Evolutionary conservation across 305 asterid species (phyloP), one percentile per base, ranked within the genome.

Genomic region (Ruellia speciosa): DNA sequence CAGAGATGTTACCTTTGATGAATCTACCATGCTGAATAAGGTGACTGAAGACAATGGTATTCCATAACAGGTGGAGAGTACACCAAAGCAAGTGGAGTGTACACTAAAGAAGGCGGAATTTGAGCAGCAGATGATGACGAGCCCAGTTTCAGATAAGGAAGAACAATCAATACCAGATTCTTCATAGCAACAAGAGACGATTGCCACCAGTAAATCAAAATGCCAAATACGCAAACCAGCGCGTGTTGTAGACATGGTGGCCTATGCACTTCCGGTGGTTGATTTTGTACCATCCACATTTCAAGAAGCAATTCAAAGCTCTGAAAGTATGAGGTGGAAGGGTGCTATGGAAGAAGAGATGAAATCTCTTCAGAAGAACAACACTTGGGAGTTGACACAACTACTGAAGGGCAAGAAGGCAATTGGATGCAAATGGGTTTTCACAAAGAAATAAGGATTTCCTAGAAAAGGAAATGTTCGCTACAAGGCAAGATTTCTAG

Each of bases 401-500:
- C 41, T 37, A 2, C 41, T 7, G 6, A 37, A 37, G 41, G 41
- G 12, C 2, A 37, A 37, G 3, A 37, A 37, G 41, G 1, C 41
- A 37, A 37, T 37, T 37, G 9, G 41, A 2, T 37, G 41, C 41
- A 37, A 37, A 7, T 37, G 41, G 41, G 12, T 37, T 7, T 37
- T 2, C 6, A 7, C 12, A 2, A 37, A 37, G 41, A 37, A 37
- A 37, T 3, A 37, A 37, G 41, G 46, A 48, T 39, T 65, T 51
- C 50, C 48, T 17, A 11, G 41, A 33, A 12, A 58, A 8, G 9
- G 13, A 1, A 19, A 28, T 18, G 49, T 58, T 52, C 16, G 9
- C 59, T 41, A 40, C 54, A 58, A 58, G 18, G 63, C 35, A 40
- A 66, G 33, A n/a, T n/a, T n/a, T n/a, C n/a, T n/a, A n/a, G n/a